These are phyloP conservation scores for Candida vaughaniae DNA, from an alignment of 805 yeast species.

Conservation along the genomic window DNA sequence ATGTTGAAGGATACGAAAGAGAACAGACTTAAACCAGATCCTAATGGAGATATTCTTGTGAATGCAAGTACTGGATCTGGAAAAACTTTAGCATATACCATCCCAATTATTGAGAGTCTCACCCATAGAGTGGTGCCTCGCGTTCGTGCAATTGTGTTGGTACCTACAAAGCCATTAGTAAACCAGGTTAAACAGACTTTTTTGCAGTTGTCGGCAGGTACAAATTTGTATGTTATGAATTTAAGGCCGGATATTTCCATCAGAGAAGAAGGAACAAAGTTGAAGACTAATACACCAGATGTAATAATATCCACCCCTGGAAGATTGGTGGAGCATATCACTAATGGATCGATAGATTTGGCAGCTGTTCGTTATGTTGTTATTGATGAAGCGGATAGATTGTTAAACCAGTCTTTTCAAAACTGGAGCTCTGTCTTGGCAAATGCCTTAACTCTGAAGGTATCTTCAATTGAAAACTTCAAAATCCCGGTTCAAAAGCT, in stretches of 20 bases:
- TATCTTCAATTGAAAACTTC: constrained; percentile 22
- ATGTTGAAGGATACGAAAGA: constrained; percentile 43
- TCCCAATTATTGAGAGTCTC: constrained; percentile 78
- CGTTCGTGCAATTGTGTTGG: constrained; percentile 71
- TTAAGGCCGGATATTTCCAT: constrained; percentile 52
- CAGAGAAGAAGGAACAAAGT: constrained; percentile 61
- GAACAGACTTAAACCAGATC: constrained; percentile 46
- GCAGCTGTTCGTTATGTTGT: constrained; percentile 59
- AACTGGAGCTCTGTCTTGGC: constrained; percentile 77
- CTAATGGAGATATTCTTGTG: constrained; percentile 75
- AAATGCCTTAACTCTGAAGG: constrained; percentile 24
- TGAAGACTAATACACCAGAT: constrained; percentile 56
- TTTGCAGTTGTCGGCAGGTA: constrained; percentile 59
- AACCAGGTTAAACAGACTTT: constrained; percentile 75
- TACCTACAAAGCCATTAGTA: constrained; percentile 88
- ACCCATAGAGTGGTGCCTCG: constrained; percentile 64
- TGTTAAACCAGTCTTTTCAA: constrained; percentile 86
- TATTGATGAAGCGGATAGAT: constrained; percentile 79
- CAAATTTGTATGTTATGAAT: constrained; percentile 61
- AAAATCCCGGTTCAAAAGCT: constrained; percentile 52
- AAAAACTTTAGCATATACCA: constrained; percentile 83
- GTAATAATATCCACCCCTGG: constrained; percentile 75
- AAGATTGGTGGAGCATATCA: constrained; percentile 73
- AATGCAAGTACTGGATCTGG: constrained; percentile 97
- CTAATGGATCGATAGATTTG: constrained; percentile 43